phyloP scores from a whole-genome alignment of 2,329 filamentous ascomycete genomes.

The Graphilbum ipis-grandicollis region DNA sequence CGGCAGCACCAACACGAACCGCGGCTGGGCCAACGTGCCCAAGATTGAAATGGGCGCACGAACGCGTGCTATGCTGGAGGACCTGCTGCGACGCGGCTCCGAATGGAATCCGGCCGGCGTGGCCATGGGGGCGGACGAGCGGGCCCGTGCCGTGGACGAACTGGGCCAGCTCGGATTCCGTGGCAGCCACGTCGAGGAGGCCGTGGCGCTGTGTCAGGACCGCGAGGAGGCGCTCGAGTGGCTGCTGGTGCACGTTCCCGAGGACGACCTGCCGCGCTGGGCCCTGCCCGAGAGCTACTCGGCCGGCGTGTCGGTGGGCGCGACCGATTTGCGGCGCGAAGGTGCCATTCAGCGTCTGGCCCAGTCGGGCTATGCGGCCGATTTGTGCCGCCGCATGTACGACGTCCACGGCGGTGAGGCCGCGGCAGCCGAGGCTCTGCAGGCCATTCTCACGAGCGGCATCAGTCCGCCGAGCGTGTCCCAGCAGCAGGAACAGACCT shows the following conservation, averaged over 20 bases:
- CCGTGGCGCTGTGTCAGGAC: slow-evolving; percentile 73
- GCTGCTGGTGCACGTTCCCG: slow-evolving; percentile 90
- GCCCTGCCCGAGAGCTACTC: slow-evolving; percentile 82
- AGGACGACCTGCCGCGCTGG: slow-evolving; percentile 90
- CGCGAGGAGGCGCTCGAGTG: slow-evolving; percentile 87
- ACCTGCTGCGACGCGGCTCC: slow-evolving; percentile 57
- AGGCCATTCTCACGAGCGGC: slow-evolving; percentile 42
- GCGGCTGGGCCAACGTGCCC: slow-evolving; percentile 68
- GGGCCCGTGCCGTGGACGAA: slow-evolving; percentile 48
- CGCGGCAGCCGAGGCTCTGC: slow-evolving; percentile 62
- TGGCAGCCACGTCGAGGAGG: slow-evolving; percentile 78
- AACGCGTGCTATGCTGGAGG: slow-evolving; percentile 64
- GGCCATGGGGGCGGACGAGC: slow-evolving; percentile 40
- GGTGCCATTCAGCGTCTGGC: slow-evolving; percentile 67
- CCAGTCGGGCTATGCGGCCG: slow-evolving; percentile 66
- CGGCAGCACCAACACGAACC: slow-evolving; percentile 17
- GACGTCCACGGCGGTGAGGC: slow-evolving; percentile 58
- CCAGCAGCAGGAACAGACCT: too few relatives aligned
- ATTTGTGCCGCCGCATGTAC: slow-evolving; percentile 65
- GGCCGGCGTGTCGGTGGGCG: slow-evolving; percentile 74
- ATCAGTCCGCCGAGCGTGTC: slow-evolving; percentile 1
- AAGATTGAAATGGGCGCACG: slow-evolving; percentile 86
- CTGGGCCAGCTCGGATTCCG: slow-evolving; percentile 70
- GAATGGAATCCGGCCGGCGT: slow-evolving; percentile 77
- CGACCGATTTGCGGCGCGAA: slow-evolving; percentile 65